Evolutionary conservation across 2,329 filamentous ascomycete species (phyloP).

Genomic region (Paraphoma chrysanthemicola): DNA sequence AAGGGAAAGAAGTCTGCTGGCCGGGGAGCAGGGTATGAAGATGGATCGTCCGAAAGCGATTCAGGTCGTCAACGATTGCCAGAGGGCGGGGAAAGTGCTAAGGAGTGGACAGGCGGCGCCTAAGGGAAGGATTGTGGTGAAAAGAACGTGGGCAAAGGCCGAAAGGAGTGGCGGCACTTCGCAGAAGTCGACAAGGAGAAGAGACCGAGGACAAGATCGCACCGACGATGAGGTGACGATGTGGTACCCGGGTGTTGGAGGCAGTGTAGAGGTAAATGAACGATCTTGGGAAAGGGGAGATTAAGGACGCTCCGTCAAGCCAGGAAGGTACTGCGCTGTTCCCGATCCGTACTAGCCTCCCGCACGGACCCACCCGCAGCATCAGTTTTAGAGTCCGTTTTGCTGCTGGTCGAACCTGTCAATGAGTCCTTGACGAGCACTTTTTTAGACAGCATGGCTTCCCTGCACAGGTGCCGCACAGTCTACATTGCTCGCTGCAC

Average conservation of each 20-base stretch:
- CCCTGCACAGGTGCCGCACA: too few species aligned
- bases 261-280: conserved; percentile 44
- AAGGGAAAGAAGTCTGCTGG: conserved; percentile 47
- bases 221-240: conserved; percentile 45
- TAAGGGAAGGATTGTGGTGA: conserved; percentile 36
- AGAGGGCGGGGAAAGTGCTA: conserved; percentile 31
- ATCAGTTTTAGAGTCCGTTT: conserved; percentile 25
- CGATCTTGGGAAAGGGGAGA: conserved; percentile 43
- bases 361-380: too few species aligned
- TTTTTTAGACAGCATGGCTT: too few species aligned
- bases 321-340: conserved; percentile 29
- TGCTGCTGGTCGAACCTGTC: conserved; percentile 8
- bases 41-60: conserved; percentile 48
- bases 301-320: conserved; percentile 43
- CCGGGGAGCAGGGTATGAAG: conserved; percentile 42
- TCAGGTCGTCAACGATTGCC: conserved; percentile 37
- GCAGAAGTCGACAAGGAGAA: conserved; percentile 49
- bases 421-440: too few species aligned
- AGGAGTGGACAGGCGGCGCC: conserved; percentile 50
- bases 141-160: conserved; percentile 51
- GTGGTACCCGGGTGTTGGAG: conserved; percentile 41
- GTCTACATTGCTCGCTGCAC: too few species aligned
- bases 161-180: conserved; percentile 53
- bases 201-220: conserved; percentile 46
- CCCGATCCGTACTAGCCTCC: conserved; percentile 15